These are phyloP conservation scores for Botrytis cinerea DNA, from an alignment of 2,329 filamentous ascomycete genomes.

Conservation along the genomic window DNA sequence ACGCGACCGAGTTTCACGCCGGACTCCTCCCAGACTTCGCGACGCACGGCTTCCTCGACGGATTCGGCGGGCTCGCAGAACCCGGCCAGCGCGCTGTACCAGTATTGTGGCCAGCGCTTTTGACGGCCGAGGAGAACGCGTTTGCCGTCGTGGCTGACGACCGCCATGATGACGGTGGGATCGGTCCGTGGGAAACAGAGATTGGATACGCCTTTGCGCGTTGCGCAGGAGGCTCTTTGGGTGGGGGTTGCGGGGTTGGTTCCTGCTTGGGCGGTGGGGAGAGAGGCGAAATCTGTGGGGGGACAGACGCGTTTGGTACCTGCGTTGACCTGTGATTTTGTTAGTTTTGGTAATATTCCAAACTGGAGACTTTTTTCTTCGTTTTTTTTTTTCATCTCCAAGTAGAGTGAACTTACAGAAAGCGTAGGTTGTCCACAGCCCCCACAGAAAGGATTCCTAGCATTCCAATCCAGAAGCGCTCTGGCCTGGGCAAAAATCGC, in stretches of 20 bases:
- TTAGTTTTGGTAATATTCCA: background rate
- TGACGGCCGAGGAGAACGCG: slow-evolving; percentile 73
- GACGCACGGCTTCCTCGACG: slow-evolving; percentile 78
- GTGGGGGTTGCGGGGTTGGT: slow-evolving; percentile 45
- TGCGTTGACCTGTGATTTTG: slow-evolving; percentile 51
- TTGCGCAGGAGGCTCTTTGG: slow-evolving; percentile 71
- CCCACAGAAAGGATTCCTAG: slow-evolving; percentile 86
- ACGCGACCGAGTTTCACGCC: slow-evolving; percentile 76
- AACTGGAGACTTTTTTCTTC: background rate
- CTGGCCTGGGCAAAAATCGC: slow-evolving; percentile 89
- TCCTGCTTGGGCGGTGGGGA: slow-evolving; percentile 44
- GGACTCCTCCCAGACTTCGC: slow-evolving; percentile 85
- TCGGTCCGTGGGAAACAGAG: slow-evolving; percentile 87
- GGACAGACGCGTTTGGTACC: slow-evolving; percentile 82
- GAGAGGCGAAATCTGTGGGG: slow-evolving; percentile 59
- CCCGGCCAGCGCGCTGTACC: slow-evolving; percentile 87
- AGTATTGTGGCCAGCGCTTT: slow-evolving; percentile 78
- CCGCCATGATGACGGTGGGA: slow-evolving; percentile 87
- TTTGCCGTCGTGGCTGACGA: slow-evolving; percentile 77
- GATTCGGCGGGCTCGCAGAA: slow-evolving; percentile 86
- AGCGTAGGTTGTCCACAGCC: slow-evolving; percentile 84
- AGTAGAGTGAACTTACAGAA: slow-evolving; percentile 49
- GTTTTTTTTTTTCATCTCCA: background rate
- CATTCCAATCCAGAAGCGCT: slow-evolving; percentile 91
- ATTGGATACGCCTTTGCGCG: slow-evolving; percentile 84